Percentiles rank a stretch among this genome's conserved stretches.
These are phyloP conservation scores for Carex arenaria DNA, from an alignment of 202 grass and related monocot genomes.

Conservation along the genomic window DNA sequence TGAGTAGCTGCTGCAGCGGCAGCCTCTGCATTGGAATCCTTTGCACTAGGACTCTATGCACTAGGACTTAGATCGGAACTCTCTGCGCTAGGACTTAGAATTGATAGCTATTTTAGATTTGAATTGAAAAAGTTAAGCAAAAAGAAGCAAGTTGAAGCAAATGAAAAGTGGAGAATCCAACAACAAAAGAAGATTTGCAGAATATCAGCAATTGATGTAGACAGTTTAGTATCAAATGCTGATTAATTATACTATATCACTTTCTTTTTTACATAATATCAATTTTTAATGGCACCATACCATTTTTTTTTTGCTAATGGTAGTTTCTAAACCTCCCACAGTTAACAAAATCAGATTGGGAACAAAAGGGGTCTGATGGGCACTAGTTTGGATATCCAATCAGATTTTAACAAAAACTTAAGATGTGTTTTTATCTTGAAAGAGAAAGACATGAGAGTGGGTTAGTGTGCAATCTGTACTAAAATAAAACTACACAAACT, in stretches of 20 bases:
- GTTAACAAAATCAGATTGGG: no score
- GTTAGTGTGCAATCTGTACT: no score
- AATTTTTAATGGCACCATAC: neutral
- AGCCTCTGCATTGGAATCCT: no score
- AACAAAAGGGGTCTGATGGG: no score
- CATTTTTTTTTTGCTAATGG: neutral
- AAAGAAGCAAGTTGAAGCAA: neutral
- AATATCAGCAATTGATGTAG: neutral
- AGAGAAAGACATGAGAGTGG: no score
- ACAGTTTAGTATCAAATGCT: neutral
- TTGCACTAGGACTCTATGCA: no score
- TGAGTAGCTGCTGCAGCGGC: no score
- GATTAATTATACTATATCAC: neutral
- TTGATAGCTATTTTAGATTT: neutral
- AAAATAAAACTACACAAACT: no score
- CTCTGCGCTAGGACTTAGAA: neutral
- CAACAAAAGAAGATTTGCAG: neutral
- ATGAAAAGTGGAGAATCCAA: slow-evolving; percentile 10
- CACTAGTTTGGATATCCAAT: no score
- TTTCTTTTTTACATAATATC: neutral
- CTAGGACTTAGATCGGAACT: no score
- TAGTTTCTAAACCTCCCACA: neutral
- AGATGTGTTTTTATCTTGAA: no score
- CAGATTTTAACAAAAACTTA: no score
- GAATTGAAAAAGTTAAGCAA: neutral